These are phyloP conservation scores for Stephania cephalantha DNA, from an alignment of 164 flowering plant species.

Conservation along the genomic window DNA sequence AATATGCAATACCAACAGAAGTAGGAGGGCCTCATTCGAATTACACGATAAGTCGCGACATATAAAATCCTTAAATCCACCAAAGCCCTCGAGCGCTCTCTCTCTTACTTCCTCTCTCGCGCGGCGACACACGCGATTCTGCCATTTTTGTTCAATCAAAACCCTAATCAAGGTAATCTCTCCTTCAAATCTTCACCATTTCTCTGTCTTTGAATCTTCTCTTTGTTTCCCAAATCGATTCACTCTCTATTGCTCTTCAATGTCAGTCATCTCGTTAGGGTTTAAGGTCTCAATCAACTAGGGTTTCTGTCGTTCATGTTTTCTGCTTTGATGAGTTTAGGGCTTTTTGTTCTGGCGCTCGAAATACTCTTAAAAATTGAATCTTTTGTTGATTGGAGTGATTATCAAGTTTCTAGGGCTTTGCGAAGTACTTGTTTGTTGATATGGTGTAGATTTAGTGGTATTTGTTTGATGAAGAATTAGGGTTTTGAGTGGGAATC, in stretches of 20 bases:
- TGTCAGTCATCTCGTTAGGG: no score
- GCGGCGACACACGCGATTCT: background rate
- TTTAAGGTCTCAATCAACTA: no score
- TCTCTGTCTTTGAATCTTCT: background rate
- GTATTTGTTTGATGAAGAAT: background rate
- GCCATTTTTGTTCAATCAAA: background rate
- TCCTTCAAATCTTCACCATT: background rate
- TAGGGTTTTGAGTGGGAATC: background rate
- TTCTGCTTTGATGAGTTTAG: background rate
- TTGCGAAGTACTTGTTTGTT: background rate
- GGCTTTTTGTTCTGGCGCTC: background rate
- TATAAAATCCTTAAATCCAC: background rate
- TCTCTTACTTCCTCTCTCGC: background rate
- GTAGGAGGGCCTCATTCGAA: background rate
- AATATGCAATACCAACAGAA: background rate
- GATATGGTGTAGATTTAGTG: background rate
- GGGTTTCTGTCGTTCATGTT: background rate
- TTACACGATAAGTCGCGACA: background rate
- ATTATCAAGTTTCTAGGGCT: background rate
- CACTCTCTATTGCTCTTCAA: no score
- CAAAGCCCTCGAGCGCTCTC: background rate
- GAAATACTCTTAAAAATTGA: background rate
- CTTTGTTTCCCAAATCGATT: background rate
- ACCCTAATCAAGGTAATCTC: conserved; percentile 1
- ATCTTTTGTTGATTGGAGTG: no score